Evolutionary conservation across 2,329 filamentous ascomycete genomes (phyloP).

Genomic region (Pseudocercospora eumusae): DNA sequence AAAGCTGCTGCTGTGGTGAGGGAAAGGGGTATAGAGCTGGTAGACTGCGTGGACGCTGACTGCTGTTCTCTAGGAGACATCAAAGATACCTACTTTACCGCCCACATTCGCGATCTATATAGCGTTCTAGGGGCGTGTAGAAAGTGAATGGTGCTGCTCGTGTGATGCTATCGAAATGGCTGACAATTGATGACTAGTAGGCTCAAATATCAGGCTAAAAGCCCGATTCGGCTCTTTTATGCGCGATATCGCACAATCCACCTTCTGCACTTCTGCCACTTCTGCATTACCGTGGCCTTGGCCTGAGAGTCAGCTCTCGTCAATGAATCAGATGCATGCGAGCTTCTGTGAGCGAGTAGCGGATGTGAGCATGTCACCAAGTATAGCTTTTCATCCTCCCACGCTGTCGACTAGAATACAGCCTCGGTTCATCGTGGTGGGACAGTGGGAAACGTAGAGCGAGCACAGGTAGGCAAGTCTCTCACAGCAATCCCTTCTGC

Average conservation of each 20-base stretch:
- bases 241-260: neutral
- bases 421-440: neutral
- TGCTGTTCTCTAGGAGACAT: conserved; percentile 32
- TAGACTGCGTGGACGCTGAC: conserved; percentile 6
- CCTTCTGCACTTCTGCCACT: neutral
- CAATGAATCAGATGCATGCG: neutral
- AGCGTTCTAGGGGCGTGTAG: conserved; percentile 10
- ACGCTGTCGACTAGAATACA: neutral
- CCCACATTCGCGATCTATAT: conserved; percentile 21
- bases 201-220: neutral
- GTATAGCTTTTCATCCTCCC: neutral
- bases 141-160: conserved; percentile 13
- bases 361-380: neutral
- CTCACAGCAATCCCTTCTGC: neutral
- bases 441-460: neutral
- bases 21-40: conserved; percentile 19
- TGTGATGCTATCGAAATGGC: conserved; percentile 15
- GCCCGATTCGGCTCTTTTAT: neutral
- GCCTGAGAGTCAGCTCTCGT: neutral
- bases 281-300: neutral
- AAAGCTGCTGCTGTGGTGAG: conserved; percentile 36
- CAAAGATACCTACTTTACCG: conserved; percentile 19
- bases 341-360: neutral
- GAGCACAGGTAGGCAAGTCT: neutral
- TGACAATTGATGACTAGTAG: conserved; percentile 16